A percentile compares a stretch with the other conserved stretches of the same genome.
These are phyloP conservation scores for Sanguinoderma infundibulare DNA, from an alignment of 1,284 basidiomycete species.

Conservation along the genomic window DNA sequence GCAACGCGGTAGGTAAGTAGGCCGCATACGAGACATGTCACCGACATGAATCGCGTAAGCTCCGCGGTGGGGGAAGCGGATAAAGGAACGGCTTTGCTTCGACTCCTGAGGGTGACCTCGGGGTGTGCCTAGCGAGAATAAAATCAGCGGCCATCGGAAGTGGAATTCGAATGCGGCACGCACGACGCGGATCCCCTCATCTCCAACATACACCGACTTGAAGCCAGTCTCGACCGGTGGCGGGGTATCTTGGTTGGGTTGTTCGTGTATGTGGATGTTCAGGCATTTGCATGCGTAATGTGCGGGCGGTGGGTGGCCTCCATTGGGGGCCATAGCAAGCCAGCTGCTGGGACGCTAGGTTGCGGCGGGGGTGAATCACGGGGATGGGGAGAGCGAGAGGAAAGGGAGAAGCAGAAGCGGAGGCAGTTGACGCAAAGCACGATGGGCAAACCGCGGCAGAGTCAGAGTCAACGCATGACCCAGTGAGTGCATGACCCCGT, in stretches of 20 bases:
- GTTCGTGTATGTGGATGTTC: slow-evolving; percentile 60
- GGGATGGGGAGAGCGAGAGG: slow-evolving; percentile 3
- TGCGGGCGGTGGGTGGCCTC: slow-evolving; percentile 21
- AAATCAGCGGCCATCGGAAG: slow-evolving; percentile 8
- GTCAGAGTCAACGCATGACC: background rate
- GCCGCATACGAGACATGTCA: slow-evolving; percentile 74
- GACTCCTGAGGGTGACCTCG: slow-evolving; percentile 71
- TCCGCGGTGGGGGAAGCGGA: slow-evolving; percentile 44
- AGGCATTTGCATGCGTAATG: slow-evolving; percentile 70
- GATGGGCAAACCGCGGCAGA: background rate
- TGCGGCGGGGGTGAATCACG: background rate
- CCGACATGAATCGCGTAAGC: slow-evolving; percentile 60
- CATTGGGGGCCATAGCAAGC: slow-evolving; percentile 34
- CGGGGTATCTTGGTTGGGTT: slow-evolving; percentile 24
- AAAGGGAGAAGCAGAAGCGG: slow-evolving; percentile 8
- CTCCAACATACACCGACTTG: slow-evolving; percentile 61
- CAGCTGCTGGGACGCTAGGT: slow-evolving; percentile 7
- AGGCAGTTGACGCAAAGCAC: slow-evolving; percentile 8
- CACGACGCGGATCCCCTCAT: slow-evolving; percentile 71
- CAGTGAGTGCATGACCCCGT: too few relatives aligned
- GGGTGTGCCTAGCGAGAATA: slow-evolving; percentile 55
- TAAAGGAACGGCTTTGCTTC: slow-evolving; percentile 52
- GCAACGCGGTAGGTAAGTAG: slow-evolving; percentile 70
- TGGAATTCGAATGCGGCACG: slow-evolving; percentile 30
- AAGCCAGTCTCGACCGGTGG: slow-evolving; percentile 50